Evolutionary conservation across 208 protist species (phyloP), one percentile per base, ranked within the genome.

Genomic region (Balamuthia mandrillaris): DNA sequence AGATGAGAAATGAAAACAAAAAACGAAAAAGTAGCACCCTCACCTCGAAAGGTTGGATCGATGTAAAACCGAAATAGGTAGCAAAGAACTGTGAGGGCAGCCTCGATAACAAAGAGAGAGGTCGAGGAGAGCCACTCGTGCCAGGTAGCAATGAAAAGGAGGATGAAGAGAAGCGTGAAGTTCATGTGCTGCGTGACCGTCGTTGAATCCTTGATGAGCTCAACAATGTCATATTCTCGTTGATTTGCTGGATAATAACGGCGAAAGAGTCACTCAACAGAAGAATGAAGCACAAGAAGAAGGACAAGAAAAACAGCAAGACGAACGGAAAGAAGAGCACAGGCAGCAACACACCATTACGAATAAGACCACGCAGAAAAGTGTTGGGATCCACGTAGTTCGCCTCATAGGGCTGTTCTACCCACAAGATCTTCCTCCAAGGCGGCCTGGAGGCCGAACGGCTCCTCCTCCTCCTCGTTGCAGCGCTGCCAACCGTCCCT

Each of bases 401-500:
- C 72, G 89, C 88, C 31, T 84, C 47, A 56, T 51, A 91, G 42
- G 81, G n/a, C 70, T 91, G 88, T 24, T 81, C 60, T 52, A 90
- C 88, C 45, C 88, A 91, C 42, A 91, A 49, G 37, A 87, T 79
- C 61, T 91, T 91, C 58, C 58, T 47, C 88, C 88, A 91, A 0
- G 68, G 68, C 14, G 68, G 27, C 29, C 41, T 77, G 42, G n/a
- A n/a, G n/a, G n/a, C n/a, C n/a, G n/a, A n/a, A n/a, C n/a, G n/a
- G n/a, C n/a, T n/a, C n/a, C n/a, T n/a, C n/a, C n/a, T n/a, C n/a
- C n/a, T n/a, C n/a, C n/a, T n/a, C n/a, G n/a, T n/a, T n/a, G n/a
- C n/a, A n/a, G n/a, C n/a, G n/a, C n/a, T n/a, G n/a, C n/a, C n/a
- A n/a, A n/a, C n/a, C n/a, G n/a, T n/a, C n/a, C n/a, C n/a, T n/a